Conservation (phyloP, 2,329 filamentous ascomycete genomes). For the Neopestalotiopsis clavispora region DNA sequence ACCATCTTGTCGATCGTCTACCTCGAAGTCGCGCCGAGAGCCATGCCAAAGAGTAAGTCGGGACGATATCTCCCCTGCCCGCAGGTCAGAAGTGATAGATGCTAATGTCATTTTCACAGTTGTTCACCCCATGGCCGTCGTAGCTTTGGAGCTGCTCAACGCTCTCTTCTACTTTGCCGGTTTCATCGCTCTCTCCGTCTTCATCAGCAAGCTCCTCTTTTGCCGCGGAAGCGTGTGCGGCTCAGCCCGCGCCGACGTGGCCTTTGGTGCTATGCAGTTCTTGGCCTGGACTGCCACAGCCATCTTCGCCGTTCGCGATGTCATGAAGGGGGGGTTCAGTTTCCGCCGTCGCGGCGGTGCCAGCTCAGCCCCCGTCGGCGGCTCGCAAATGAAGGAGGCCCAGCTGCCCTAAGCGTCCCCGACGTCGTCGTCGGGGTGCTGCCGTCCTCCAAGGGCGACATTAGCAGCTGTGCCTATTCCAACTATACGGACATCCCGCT, state of each 20-base stretch:
- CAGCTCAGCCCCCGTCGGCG: constrained; percentile 28
- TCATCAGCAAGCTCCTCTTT: constrained; percentile 59
- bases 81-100: not conserved
- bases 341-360: constrained; percentile 25
- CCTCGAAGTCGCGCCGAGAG: constrained; percentile 55
- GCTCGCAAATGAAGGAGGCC: constrained; percentile 44
- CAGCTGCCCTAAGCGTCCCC: constrained; percentile 33
- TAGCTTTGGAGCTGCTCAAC: constrained; percentile 57
- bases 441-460: not conserved
- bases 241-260: constrained; percentile 58
- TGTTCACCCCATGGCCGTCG: constrained; percentile 52
- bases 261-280: constrained; percentile 59
- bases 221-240: constrained; percentile 63
- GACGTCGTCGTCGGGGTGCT: not conserved
- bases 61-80: no score
- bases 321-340: constrained; percentile 49
- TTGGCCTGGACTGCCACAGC: constrained; percentile 56
- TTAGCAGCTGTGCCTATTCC: constrained; percentile 20
- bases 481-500: constrained; percentile 36
- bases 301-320: constrained; percentile 49
- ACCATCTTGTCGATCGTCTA: constrained; percentile 60
- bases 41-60: constrained; percentile 45
- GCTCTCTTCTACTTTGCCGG: constrained; percentile 63
- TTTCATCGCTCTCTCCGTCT: constrained; percentile 63
- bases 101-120: constrained; percentile 30